Percentiles rank a stretch among this genome's conserved stretches.
Evolutionary conservation across 2,329 filamentous ascomycete species (phyloP).

Genomic region (Sodiomyces alkalinus): DNA sequence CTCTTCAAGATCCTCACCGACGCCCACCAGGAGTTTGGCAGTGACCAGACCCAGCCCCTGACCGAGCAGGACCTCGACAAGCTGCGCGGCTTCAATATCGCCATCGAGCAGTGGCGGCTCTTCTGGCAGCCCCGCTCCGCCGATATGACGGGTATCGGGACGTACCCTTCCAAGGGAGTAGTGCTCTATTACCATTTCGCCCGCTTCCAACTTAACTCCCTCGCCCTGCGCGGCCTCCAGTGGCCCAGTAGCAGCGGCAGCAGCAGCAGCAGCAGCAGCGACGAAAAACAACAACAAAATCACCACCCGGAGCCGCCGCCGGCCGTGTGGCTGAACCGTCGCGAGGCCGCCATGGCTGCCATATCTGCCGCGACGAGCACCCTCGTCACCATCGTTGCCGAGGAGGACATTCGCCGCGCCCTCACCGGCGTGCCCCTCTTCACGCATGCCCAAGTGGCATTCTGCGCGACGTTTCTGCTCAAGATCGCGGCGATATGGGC

Average conservation of each 20-base stretch:
- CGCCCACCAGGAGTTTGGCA: conserved; percentile 4
- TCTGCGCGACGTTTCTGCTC: conserved; percentile 19
- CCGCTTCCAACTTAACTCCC: conserved; percentile 6
- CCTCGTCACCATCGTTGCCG: conserved; percentile 15
- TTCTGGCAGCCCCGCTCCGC: conserved; percentile 4
- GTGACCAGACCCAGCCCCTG: conserved; percentile 3
- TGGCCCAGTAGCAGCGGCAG: conserved; percentile 3
- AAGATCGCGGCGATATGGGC: conserved; percentile 18
- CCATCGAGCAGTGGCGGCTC: conserved; percentile 4
- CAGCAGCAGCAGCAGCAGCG: no score
- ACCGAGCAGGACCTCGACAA: conserved; percentile 5
- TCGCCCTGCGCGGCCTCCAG: conserved; percentile 4
- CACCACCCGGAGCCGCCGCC: no score
- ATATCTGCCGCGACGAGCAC: conserved; percentile 18
- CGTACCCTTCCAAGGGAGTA: conserved; percentile 6
- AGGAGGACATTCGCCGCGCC: conserved; percentile 15
- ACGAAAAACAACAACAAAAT: no score
- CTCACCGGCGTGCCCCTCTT: conserved; percentile 20
- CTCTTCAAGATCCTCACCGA: conserved; percentile 5
- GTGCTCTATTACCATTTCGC: conserved; percentile 7
- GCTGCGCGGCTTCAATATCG: conserved; percentile 4
- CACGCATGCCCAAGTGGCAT: conserved; percentile 20
- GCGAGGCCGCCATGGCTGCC: conserved; percentile 12
- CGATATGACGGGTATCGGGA: conserved; percentile 5
- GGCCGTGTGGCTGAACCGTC: conserved; percentile 1